phyloP scores from a whole-genome alignment of 257 asterid species.

The Gentiana straminea region DNA sequence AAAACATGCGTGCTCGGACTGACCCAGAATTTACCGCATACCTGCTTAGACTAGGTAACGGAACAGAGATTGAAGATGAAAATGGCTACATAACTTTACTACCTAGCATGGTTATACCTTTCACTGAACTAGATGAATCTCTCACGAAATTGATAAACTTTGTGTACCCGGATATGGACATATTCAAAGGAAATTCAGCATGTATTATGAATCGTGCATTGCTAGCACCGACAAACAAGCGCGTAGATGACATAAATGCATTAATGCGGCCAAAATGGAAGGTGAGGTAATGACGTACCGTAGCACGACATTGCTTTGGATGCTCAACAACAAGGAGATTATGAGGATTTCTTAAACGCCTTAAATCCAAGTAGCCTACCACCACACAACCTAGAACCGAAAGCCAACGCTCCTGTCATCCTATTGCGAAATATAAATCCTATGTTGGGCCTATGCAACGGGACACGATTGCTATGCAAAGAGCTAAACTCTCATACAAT shows the following conservation, averaged over 20 bases:
- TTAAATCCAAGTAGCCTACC: background rate
- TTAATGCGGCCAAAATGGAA: no score
- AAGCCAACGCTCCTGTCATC: no score
- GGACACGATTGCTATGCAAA: no score
- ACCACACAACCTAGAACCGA: no score
- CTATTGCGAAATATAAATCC: background rate
- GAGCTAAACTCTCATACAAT: background rate
- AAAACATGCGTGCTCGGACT: background rate
- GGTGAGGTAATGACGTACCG: background rate
- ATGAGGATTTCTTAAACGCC: background rate
- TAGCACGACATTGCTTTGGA: background rate
- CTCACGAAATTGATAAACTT: background rate
- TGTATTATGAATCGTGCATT: background rate
- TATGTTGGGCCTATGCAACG: background rate
- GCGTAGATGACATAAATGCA: no score
- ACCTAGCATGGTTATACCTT: background rate
- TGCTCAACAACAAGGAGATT: background rate
- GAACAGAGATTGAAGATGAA: background rate
- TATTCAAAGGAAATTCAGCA: background rate
- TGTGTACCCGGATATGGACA: background rate
- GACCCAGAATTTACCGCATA: background rate
- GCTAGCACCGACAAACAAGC: background rate
- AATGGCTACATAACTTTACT: background rate
- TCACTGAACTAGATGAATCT: background rate
- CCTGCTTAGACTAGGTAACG: background rate